Percentiles rank a stretch among this genome's conserved stretches.
These are phyloP conservation scores for Sporisorium scitamineum DNA, from an alignment of 1,284 basidiomycete species.

Conservation along the genomic window DNA sequence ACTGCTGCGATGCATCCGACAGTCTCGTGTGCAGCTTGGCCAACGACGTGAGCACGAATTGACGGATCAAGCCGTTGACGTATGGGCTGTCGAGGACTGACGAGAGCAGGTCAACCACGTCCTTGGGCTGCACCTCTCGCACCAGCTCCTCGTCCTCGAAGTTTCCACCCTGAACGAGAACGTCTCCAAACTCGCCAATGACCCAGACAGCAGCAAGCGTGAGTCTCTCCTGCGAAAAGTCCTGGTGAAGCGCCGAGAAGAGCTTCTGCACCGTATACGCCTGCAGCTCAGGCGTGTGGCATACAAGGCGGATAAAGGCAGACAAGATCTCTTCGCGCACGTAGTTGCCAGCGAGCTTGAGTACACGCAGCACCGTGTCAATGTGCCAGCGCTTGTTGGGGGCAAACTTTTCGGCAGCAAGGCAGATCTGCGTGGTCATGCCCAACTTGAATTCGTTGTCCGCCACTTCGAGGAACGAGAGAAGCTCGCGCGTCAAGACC, in stretches of 20 bases:
- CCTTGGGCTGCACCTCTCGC: constrained; percentile 75
- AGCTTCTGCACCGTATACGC: constrained; percentile 94
- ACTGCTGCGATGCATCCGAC: constrained; percentile 75
- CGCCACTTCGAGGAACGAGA: constrained; percentile 96
- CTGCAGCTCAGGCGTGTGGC: constrained; percentile 96
- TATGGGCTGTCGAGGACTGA: constrained; percentile 94
- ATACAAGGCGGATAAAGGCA: constrained; percentile 93
- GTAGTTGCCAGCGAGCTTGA: constrained; percentile 97
- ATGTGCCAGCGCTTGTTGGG: constrained; percentile 99
- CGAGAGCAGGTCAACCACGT: constrained; percentile 86
- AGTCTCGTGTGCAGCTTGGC: constrained; percentile 89
- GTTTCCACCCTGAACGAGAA: constrained; percentile 83
- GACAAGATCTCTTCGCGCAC: constrained; percentile 96
- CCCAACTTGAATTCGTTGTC: constrained; percentile 99
- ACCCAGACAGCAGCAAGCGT: constrained; percentile 95
- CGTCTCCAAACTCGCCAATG: constrained; percentile 95
- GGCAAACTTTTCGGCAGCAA: constrained; percentile 95
- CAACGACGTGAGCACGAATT: constrained; percentile 89
- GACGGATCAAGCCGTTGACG: constrained; percentile 87
- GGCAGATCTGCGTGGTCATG: constrained; percentile 95
- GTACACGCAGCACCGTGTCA: constrained; percentile 91
- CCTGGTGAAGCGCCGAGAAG: constrained; percentile 85
- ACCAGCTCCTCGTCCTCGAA: constrained; percentile 80
- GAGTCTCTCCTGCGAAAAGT: constrained; percentile 95
- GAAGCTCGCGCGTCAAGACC: constrained; percentile 88